phyloP scores from a whole-genome alignment of 148 eudicot genomes.

The Rhododendron henanense region DNA sequence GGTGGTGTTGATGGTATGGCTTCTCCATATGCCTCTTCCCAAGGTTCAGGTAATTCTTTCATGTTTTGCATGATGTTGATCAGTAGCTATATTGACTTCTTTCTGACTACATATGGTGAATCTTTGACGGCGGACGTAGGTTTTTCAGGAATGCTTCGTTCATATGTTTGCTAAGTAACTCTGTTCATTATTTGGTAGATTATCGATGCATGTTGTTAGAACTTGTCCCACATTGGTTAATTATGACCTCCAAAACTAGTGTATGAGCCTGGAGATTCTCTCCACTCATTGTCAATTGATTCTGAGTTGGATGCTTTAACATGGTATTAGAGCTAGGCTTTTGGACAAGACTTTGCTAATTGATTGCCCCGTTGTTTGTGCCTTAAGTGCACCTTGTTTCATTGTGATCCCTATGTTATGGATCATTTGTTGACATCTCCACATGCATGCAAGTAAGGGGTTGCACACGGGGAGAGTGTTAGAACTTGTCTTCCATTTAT shows the following conservation, averaged over 20 bases:
- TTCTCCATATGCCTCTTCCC: slow-evolving; percentile 67
- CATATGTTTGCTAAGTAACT: background rate
- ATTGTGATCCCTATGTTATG: background rate
- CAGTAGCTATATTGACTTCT: background rate
- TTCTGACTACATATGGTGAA: slow-evolving; percentile 18
- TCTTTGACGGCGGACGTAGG: background rate
- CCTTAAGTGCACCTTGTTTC: background rate
- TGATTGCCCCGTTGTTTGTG: background rate
- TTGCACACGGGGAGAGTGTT: background rate
- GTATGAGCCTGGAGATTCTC: background rate
- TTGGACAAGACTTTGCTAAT: background rate
- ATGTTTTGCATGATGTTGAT: background rate
- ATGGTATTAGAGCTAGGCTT: background rate
- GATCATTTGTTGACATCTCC: background rate
- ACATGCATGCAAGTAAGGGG: background rate
- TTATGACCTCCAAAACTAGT: background rate
- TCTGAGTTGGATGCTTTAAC: background rate
- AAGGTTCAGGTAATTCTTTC: slow-evolving; percentile 50
- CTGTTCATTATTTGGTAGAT: background rate
- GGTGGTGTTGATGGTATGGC: slow-evolving; percentile 41
- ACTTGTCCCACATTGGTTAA: background rate
- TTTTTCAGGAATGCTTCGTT: background rate
- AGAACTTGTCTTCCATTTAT: background rate
- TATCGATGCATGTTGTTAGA: background rate
- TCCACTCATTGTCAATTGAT: background rate